Evolutionary conservation across 345 rosid species (phyloP).

Genomic region (Erysimum cheiranthoides): DNA sequence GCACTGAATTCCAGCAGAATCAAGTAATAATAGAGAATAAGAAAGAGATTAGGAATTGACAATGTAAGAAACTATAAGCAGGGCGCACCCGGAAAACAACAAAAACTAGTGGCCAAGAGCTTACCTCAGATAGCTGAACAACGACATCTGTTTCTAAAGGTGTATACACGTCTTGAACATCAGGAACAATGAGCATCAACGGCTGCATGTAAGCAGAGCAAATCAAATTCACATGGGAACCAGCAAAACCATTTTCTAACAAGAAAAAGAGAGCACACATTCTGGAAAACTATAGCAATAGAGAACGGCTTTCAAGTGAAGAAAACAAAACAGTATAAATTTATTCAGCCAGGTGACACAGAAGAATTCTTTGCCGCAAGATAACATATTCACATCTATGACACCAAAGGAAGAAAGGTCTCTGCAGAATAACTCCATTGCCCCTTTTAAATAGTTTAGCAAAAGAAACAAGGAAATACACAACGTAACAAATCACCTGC

Average conservation of each 20-base stretch:
- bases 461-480: conserved; percentile 18
- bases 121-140: conserved; percentile 92
- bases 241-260: neutral
- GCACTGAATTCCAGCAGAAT: conserved; percentile 61
- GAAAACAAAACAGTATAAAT: neutral
- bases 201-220: conserved; percentile 66
- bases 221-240: conserved; percentile 25
- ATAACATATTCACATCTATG: conserved; percentile 20
- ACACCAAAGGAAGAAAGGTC: conserved; percentile 24
- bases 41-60: neutral
- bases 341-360: conserved; percentile 8
- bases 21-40: conserved; percentile 10
- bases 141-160: conserved; percentile 91
- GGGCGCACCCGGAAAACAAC: neutral
- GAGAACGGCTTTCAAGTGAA: conserved; percentile 21
- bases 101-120: conserved; percentile 35
- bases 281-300: conserved; percentile 13
- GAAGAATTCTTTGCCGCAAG: conserved; percentile 16
- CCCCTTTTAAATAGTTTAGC: neutral
- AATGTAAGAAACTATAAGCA: neutral
- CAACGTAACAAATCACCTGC: conserved; percentile 58
- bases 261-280: conserved; percentile 15
- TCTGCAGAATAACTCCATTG: neutral
- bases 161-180: conserved; percentile 95
- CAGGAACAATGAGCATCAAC: conserved; percentile 98